Base-by-base conservation (phyloP, 306 rosid species). In the Urtica urens region DNA sequence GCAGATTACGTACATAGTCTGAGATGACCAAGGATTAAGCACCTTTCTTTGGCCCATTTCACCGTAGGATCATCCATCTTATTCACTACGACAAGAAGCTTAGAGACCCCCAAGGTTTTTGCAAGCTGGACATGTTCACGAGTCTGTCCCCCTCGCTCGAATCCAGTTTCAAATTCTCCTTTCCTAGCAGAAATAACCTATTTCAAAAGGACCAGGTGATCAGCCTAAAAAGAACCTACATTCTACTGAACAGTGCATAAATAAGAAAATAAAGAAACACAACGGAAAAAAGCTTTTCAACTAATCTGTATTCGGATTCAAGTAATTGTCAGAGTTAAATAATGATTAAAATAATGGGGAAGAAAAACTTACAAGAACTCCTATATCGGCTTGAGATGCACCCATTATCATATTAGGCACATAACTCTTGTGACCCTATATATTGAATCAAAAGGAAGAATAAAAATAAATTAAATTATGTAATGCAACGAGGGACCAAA, bases 401-500 rank as follows among this genome's bases (percentile, higher is more conserved):
- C 99, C 99, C 45, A 96, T 85, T 48, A 92, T 92, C 99, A 92
- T 92, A 68, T 92, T 92, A 47, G 99, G 99, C 19, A 92, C 99
- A 70, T 92, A 92, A 65, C 96, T 92, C 72, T 92, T 92, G 83
- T 92, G 99, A 58, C 99, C 99, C 99, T 92, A 37, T 22, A 51
- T 12, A 13, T 1, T 9, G 38, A 21, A 12, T 23, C n/a, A n/a
- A 41, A 27, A 19, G 16, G 11, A 38, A 14, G 8, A 38, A 18
- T 3, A 4, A 7, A 35, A 12, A 59, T 25, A 44, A 1, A 50
- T n/a, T n/a, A n/a, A n/a, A n/a, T n/a, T n/a, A n/a, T n/a, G n/a
- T n/a, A n/a, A n/a, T n/a, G n/a, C n/a, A n/a, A n/a, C n/a, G n/a
- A n/a, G n/a, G n/a, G n/a, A n/a, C n/a, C n/a, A n/a, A n/a, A n/a